Conservation (phyloP, 306 rosid genomes). For the Parietaria judaica region DNA sequence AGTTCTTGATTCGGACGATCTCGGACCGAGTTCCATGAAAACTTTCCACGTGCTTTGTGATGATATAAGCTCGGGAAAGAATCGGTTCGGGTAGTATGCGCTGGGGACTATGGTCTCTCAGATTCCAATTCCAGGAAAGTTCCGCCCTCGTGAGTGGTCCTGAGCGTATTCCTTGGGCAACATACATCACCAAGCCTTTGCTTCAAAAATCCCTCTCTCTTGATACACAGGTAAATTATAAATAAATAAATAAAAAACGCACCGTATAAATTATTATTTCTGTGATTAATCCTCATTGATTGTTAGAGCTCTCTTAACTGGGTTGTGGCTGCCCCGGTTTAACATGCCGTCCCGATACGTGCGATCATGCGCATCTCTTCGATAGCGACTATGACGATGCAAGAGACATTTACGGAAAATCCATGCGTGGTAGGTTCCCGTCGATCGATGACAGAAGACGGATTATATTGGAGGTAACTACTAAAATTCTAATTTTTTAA, state of each 20-base stretch:
- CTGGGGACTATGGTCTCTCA: conserved; percentile 51
- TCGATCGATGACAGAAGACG: conserved; percentile 83
- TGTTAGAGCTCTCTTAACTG: conserved; percentile 65
- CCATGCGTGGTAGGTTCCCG: conserved; percentile 88
- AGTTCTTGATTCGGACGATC: conserved; percentile 42
- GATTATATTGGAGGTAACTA: conserved; percentile 74
- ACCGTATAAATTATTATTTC: neutral
- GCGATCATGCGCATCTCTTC: conserved; percentile 92
- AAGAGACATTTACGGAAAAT: conserved; percentile 71
- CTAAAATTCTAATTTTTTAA: conserved; percentile 5
- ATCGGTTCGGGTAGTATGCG: conserved; percentile 65
- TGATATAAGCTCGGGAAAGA: conserved; percentile 94
- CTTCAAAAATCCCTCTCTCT: conserved; percentile 56
- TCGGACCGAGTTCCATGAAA: conserved; percentile 38
- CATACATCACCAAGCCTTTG: conserved; percentile 57
- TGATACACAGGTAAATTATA: conserved; percentile 59
- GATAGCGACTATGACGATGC: conserved; percentile 88
- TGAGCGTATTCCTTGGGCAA: conserved; percentile 60
- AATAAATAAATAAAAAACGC: too few species aligned
- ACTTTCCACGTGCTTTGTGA: conserved; percentile 53
- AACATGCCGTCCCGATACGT: conserved; percentile 71
- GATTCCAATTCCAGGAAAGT: conserved; percentile 43
- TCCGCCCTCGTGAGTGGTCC: conserved; percentile 18
- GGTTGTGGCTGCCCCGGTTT: conserved; percentile 71
- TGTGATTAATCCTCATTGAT: neutral